A percentile compares a stretch with the other conserved stretches of the same genome.
These are phyloP conservation scores for Furcasterigmium furcatum DNA, from an alignment of 2,329 filamentous ascomycete genomes.

Conservation along the genomic window DNA sequence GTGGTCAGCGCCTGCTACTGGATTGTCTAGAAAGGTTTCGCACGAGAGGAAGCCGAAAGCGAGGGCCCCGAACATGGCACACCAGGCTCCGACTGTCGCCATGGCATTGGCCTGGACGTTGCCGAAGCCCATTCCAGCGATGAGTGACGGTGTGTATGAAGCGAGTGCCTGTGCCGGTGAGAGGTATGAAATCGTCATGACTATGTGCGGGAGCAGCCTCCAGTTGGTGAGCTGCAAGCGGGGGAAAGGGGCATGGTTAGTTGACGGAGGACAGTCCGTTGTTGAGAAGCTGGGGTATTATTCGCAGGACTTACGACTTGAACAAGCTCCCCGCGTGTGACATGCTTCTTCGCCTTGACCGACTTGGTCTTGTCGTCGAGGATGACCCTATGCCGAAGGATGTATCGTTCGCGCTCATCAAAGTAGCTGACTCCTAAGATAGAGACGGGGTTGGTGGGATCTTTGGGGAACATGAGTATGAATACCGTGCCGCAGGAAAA, in stretches of 20 bases:
- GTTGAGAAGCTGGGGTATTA: neutral
- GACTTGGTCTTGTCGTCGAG: slow-evolving; percentile 30
- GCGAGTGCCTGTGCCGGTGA: slow-evolving; percentile 21
- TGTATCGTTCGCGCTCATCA: slow-evolving; percentile 26
- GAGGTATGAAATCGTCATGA: slow-evolving; percentile 22
- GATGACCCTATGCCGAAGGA: slow-evolving; percentile 27
- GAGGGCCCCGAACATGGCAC: slow-evolving; percentile 25
- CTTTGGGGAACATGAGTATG: slow-evolving; percentile 22
- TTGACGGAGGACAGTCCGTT: no score
- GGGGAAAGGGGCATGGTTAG: neutral
- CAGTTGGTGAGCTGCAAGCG: slow-evolving; percentile 34
- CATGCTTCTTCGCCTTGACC: slow-evolving; percentile 17
- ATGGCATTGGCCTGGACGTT: slow-evolving; percentile 28
- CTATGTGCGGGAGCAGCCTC: slow-evolving; percentile 28
- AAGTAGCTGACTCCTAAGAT: slow-evolving; percentile 24
- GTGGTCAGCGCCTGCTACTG: neutral
- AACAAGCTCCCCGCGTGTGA: slow-evolving; percentile 26
- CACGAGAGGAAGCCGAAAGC: slow-evolving; percentile 22
- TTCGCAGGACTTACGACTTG: slow-evolving; percentile 22
- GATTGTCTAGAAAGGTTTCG: neutral
- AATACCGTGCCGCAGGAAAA: slow-evolving; percentile 26
- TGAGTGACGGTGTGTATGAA: slow-evolving; percentile 25
- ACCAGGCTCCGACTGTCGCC: slow-evolving; percentile 29
- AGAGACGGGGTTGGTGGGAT: slow-evolving; percentile 22
- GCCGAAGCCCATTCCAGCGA: slow-evolving; percentile 29